These are phyloP conservation scores for Ascoidea asiatica DNA, from an alignment of 805 yeast genomes.

Conservation along the genomic window DNA sequence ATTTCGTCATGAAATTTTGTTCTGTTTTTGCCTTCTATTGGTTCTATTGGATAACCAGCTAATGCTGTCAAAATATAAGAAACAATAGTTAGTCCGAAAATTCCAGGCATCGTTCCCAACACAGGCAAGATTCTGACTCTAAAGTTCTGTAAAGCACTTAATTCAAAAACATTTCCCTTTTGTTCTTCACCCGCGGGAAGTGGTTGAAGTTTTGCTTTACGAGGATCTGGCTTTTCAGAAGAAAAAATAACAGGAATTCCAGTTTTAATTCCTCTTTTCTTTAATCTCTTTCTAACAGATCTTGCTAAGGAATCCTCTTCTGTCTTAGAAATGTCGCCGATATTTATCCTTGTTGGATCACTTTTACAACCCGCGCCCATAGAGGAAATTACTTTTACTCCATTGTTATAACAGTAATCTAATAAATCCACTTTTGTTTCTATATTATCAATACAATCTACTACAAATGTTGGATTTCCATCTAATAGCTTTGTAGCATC, in stretches of 20 bases:
- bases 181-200: conserved; percentile 69
- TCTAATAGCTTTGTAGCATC: conserved; percentile 49
- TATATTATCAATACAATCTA: conserved; percentile 94
- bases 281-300: conserved; percentile 72
- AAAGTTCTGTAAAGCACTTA: conserved; percentile 78
- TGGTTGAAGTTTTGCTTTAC: conserved; percentile 80
- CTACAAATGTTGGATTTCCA: conserved; percentile 59
- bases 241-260: conserved; percentile 85
- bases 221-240: conserved; percentile 93
- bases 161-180: conserved; percentile 74
- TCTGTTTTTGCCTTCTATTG: conserved; percentile 82
- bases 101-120: conserved; percentile 92
- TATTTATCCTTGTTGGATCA: conserved; percentile 83
- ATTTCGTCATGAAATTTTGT: conserved; percentile 75
- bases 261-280: conserved; percentile 58
- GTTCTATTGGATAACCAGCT: conserved; percentile 84
- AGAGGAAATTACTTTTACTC: conserved; percentile 66
- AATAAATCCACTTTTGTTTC: conserved; percentile 92
- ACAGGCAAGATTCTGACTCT: conserved; percentile 93
- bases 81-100: conserved; percentile 85
- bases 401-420: conserved; percentile 49
- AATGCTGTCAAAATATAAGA: conserved; percentile 67
- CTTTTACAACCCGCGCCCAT: conserved; percentile 98
- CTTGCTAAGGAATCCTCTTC: conserved; percentile 92
- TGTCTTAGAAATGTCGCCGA: conserved; percentile 79